Evolutionary conservation across 352 stramenopile genomes (phyloP), one percentile per base, ranked within the genome.

Genomic region (Phytophthora boehmeriae): DNA sequence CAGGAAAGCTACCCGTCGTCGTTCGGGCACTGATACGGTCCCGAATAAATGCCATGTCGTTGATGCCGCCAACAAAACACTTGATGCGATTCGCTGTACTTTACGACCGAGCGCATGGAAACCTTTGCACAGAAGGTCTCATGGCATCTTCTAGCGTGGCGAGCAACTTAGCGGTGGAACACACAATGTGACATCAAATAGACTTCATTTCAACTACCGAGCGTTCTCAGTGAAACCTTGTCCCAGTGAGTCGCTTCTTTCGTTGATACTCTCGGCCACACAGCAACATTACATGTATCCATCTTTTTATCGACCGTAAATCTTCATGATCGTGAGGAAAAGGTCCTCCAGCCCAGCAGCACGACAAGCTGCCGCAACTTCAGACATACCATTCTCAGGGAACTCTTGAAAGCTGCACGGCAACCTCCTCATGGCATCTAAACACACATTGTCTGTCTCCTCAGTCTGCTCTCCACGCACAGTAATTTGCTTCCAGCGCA

Each of bases 241-340:
- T n/a, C n/a, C 25, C 25, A 4, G 23, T 32, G 39, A 38, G 51
- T 27, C n/a, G 28, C 44, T 72, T 60, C 59, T 72, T 47, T 47
- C 20, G 20, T 47, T 8, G 11, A 47, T 43, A 57, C 38, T 30
- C 45, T 50, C 44, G 30, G 34, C 4, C 44, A 8, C n/a, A 22
- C 17, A 32, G n/a, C 42, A 32, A 20, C 9, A 20, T 16, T 44
- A 8, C n/a, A n/a, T 44, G 11, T 36, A 36, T 30, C 45, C 32
- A 39, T 54, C 13, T 27, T 54, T 43, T 14, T 28, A 51, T 20
- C 68, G 61, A 17, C 59, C 49, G 57, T 92, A 92, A 47, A 92
- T 92, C 59, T 92, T 90, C 79, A 94, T 92, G 20, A 74, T 83
- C 1, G 86, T 87, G 5, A 95, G 70, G 46, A 95, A 95, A 27